Base-by-base conservation (phyloP, 2,329 filamentous ascomycete genomes). In the Chaetomium sp. region DNA sequence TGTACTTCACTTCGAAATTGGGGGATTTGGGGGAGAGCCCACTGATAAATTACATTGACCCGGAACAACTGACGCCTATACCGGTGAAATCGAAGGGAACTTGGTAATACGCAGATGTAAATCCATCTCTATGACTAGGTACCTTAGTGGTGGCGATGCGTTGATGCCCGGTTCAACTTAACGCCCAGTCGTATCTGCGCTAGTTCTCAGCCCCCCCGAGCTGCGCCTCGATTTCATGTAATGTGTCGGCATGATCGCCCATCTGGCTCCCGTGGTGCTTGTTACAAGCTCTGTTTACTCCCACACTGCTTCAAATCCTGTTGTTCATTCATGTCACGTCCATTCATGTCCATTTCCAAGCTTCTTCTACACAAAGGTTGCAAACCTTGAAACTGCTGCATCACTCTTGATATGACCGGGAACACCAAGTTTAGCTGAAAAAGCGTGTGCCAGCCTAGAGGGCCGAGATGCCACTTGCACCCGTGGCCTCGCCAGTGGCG, bases 391-490 rank as follows among this genome's bases (percentile, higher is more conserved):
- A 54, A n/a, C 27, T 33, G 51, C 16, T 8, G 27, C 16, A 5
- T 33, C 13, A 10, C 19, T n/a, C 27, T 21, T 33, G 27, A 54
- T 54, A 4, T 33, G 16, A 13, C 27, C 27, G 38, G 33, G 13
- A 54, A 54, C 27, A 33, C 27, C 19, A 10, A 33, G 19, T 21
- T 19, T 33, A 10, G 27, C 51, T 19, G 33, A 21, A 29, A 27
- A 4, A 19, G 12, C 29, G 51, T 33, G 27, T 54, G 16, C 13
- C 9, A 54, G 25, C 19, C 23, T 16, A 16, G n/a, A 19, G 4
- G 13, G 8, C 16, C 51, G 23, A 54, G n/a, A 54, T 54, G 51
- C 51, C 51, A 54, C 51, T 54, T 29, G 27, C 51, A 29, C 51
- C 51, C 13, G 51, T 54, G 51, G 51, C 51, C 51, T 54, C 51